A percentile compares a stretch with the other conserved stretches of the same genome.
These are phyloP conservation scores for Filobasidium uniguttulatum DNA, from an alignment of 1,284 basidiomycete species.

Conservation along the genomic window DNA sequence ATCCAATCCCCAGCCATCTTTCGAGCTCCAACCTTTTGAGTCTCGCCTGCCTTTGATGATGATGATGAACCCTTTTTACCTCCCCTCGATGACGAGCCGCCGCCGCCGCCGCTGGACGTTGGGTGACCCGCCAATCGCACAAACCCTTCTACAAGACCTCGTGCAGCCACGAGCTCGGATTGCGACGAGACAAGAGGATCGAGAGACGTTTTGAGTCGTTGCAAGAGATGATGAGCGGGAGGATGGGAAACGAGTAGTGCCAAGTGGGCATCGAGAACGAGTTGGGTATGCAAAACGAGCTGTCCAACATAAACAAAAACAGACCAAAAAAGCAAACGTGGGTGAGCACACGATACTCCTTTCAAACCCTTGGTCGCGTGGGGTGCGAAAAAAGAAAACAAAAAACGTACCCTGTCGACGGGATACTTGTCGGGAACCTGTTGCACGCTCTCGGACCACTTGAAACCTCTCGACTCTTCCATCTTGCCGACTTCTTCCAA, in stretches of 20 bases:
- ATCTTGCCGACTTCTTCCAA: conserved; percentile 21
- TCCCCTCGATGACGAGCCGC: too few relatives aligned
- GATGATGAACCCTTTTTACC: conserved; percentile 14
- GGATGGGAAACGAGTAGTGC: conserved; percentile 25
- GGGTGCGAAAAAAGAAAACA: conserved; percentile 10
- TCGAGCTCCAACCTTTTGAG: not conserved
- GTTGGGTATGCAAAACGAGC: conserved; percentile 26
- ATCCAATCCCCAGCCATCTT: conserved; percentile 2
- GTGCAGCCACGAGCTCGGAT: conserved; percentile 25
- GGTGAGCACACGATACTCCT: too few relatives aligned
- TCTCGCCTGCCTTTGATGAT: not conserved
- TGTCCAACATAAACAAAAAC: not conserved
- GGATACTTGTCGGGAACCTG: not conserved
- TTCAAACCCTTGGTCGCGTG: too few relatives aligned
- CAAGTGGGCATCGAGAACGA: conserved; percentile 35
- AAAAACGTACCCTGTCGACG: not conserved
- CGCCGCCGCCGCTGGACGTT: conserved; percentile 18
- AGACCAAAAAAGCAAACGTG: not conserved
- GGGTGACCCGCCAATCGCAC: conserved; percentile 23
- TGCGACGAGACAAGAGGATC: conserved; percentile 27
- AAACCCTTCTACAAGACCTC: conserved; percentile 32
- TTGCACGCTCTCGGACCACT: conserved; percentile 18
- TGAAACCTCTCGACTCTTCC: conserved; percentile 19
- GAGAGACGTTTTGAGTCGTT: conserved; percentile 21
- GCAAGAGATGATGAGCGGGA: conserved; percentile 21